These are phyloP conservation scores for Fusarium tuaranense DNA, from an alignment of 2,329 filamentous ascomycete species.

Conservation along the genomic window DNA sequence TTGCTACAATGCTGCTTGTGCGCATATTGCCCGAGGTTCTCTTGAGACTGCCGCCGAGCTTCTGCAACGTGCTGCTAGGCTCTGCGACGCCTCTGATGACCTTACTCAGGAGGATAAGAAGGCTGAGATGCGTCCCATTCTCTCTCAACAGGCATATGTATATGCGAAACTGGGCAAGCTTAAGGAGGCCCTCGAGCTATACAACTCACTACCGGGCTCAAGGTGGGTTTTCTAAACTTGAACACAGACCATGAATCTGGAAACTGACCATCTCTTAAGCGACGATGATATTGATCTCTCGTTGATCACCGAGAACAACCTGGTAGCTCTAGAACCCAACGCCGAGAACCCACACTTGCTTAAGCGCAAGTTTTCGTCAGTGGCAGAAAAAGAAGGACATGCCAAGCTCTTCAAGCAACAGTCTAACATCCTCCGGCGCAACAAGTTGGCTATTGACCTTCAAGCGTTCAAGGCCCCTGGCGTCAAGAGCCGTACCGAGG, in stretches of 20 bases:
- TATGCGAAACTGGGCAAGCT: constrained; percentile 73
- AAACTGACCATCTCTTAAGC: constrained; percentile 53
- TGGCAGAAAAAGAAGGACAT: constrained; percentile 63
- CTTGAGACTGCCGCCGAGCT: constrained; percentile 73
- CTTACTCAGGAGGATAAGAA: constrained; percentile 79
- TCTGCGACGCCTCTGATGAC: constrained; percentile 81
- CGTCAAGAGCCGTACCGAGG: constrained; percentile 62
- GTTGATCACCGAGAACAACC: constrained; percentile 76
- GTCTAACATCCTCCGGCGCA: constrained; percentile 64
- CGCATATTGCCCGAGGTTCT: constrained; percentile 76
- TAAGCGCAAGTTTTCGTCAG: constrained; percentile 70
- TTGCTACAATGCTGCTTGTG: constrained; percentile 83
- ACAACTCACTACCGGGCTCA: constrained; percentile 69
- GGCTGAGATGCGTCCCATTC: constrained; percentile 79
- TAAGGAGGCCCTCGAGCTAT: constrained; percentile 73
- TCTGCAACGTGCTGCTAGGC: constrained; percentile 75
- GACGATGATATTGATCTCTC: constrained; percentile 75
- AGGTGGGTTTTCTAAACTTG: constrained; percentile 61
- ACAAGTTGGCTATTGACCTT: constrained; percentile 73
- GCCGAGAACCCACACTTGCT: constrained; percentile 74
- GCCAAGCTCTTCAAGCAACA: constrained; percentile 82
- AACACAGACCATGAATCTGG: not conserved
- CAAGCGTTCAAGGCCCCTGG: constrained; percentile 76
- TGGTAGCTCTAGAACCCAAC: constrained; percentile 55
- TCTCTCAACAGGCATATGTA: constrained; percentile 81